phyloP scores from a whole-genome alignment of 495 filamentous ascomycete genomes.

The Talaromyces adpressus region DNA sequence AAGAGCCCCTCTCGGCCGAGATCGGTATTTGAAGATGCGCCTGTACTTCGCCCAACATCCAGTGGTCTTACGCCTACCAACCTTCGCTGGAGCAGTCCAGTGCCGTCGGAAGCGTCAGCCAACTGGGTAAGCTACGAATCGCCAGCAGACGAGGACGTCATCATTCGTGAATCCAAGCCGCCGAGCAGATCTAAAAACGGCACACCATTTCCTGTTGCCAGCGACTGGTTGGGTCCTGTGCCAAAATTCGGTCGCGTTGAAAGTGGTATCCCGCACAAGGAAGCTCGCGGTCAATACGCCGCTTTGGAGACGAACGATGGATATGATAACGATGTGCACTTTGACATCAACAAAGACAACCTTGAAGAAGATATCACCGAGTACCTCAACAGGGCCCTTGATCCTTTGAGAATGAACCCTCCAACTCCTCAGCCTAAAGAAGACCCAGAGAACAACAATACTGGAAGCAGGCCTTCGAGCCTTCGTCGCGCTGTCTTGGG shows the following conservation, averaged over 20 bases:
- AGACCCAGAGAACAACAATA: conserved; percentile 15
- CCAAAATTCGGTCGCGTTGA: conserved; percentile 26
- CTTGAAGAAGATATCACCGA: conserved; percentile 17
- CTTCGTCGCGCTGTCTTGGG: conserved; percentile 22
- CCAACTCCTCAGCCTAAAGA: conserved; percentile 40
- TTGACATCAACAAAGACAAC: conserved; percentile 10
- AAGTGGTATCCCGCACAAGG: conserved; percentile 26
- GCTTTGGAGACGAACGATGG: conserved; percentile 29
- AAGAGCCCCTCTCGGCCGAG: conserved; percentile 16
- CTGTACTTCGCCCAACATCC: conserved; percentile 23
- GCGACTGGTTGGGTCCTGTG: conserved; percentile 32
- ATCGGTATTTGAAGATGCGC: conserved; percentile 20
- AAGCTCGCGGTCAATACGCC: conserved; percentile 34
- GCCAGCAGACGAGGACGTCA: conserved; percentile 20
- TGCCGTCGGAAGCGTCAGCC: conserved; percentile 34
- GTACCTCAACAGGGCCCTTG: conserved; percentile 13
- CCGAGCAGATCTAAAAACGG: conserved; percentile 34
- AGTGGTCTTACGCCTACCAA: conserved; percentile 17
- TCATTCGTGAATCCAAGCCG: background rate
- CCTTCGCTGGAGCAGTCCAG: conserved; percentile 29
- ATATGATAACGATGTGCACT: conserved; percentile 19
- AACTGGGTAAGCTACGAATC: conserved; percentile 58
- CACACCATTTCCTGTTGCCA: conserved; percentile 26
- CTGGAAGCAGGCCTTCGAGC: conserved; percentile 9
- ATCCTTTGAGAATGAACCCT: conserved; percentile 44